These are phyloP conservation scores for Fusarium sp. DNA, from an alignment of 2,329 filamentous ascomycete species.

Conservation along the genomic window DNA sequence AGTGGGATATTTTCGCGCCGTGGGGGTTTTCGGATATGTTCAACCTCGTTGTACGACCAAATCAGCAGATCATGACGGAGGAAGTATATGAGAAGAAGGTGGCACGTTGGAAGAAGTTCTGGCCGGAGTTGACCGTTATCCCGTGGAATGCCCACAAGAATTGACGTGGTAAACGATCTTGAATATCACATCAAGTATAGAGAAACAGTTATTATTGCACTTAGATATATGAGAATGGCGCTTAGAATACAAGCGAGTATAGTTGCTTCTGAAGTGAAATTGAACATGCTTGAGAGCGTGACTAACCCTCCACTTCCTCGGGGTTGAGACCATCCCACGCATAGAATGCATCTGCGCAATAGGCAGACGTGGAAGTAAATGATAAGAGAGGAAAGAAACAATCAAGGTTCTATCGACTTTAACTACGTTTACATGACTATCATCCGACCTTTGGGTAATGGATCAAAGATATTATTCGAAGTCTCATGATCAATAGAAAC, in stretches of 20 bases:
- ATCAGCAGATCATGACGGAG: slow-evolving; percentile 44
- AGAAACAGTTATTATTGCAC: not conserved
- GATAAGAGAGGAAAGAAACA: not conserved
- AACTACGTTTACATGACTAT: not conserved
- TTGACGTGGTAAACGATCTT: not conserved
- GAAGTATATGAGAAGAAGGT: slow-evolving; percentile 49
- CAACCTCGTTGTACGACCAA: slow-evolving; percentile 50
- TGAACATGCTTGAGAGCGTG: not conserved
- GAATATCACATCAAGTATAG: not conserved
- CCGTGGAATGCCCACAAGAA: slow-evolving; percentile 37
- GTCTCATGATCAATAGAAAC: not conserved
- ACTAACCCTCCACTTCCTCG: not conserved
- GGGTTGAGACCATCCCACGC: not conserved
- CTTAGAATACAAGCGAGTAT: not conserved
- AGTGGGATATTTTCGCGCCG: slow-evolving; percentile 53
- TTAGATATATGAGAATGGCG: not conserved
- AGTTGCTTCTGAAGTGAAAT: not conserved
- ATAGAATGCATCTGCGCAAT: too few species aligned
- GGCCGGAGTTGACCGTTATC: slow-evolving; percentile 45
- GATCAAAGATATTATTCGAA: not conserved
- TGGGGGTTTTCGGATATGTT: slow-evolving; percentile 53
- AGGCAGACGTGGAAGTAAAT: too few species aligned
- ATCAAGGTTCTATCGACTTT: not conserved
- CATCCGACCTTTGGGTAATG: not conserved
- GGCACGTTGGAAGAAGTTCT: slow-evolving; percentile 47